These are phyloP conservation scores for Penicillium tannophilum DNA, from an alignment of 495 filamentous ascomycete species.

Conservation along the genomic window DNA sequence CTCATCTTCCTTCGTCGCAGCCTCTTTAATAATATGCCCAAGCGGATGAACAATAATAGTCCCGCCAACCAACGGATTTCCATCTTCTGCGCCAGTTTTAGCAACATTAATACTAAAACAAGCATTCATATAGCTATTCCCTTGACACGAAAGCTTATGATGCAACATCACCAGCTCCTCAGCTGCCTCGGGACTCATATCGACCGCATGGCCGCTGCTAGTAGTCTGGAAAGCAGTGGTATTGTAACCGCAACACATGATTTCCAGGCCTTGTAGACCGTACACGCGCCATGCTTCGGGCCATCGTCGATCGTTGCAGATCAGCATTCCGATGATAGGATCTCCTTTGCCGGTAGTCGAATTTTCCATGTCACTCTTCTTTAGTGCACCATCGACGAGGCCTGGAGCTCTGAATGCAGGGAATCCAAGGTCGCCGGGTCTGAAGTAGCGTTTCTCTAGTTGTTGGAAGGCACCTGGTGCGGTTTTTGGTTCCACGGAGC, in stretches of 20 bases:
- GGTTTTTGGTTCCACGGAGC: constrained; percentile 46
- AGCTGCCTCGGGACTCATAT: constrained; percentile 41
- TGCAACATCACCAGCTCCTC: constrained; percentile 46
- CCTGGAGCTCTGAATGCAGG: constrained; percentile 48
- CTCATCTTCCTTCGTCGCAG: constrained; percentile 45
- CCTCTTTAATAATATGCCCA: constrained; percentile 50
- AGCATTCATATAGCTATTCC: constrained; percentile 50
- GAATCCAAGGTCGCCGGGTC: constrained; percentile 49
- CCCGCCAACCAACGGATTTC: constrained; percentile 48
- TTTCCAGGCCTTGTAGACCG: constrained; percentile 49
- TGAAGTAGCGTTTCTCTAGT: constrained; percentile 54
- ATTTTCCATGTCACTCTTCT: constrained; percentile 5
- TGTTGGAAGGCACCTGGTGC: constrained; percentile 48
- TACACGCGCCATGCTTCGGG: constrained; percentile 49
- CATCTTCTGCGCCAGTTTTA: constrained; percentile 49
- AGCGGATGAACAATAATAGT: constrained; percentile 52
- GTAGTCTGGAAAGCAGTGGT: constrained; percentile 47
- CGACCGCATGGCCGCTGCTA: constrained; percentile 42
- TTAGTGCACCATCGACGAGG: constrained; percentile 27
- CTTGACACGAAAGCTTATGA: constrained; percentile 47
- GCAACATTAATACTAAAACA: constrained; percentile 48
- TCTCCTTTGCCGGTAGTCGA: constrained; percentile 37
- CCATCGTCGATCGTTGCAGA: constrained; percentile 55
- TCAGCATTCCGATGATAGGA: constrained; percentile 53
- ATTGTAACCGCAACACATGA: constrained; percentile 52